Base-by-base conservation (phyloP, 2,329 filamentous ascomycete species). In the Trichoderma endophyticum region DNA sequence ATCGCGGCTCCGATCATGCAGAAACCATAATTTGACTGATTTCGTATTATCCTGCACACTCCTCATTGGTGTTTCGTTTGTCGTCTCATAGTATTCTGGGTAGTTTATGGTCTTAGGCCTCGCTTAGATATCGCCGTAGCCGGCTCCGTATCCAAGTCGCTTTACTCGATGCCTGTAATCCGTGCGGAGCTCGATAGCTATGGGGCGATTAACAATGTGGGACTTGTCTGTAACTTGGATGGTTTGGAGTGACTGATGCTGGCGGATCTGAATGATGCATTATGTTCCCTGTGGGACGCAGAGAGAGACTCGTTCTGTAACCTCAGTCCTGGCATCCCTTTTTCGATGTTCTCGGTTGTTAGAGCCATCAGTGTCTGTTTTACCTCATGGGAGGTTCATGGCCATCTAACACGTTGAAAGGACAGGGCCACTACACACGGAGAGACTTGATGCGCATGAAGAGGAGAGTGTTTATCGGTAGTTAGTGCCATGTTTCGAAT, bases 11-110 rank as follows among this genome's bases (percentile, higher is more conserved):
- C 36, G 26, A 68, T 60, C 18, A 59, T 36, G 32, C 54, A 36
- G n/a, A 69, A 68, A 68, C 54, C 56, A 30, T 68, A 59, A 68
- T 60, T 36, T 30, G 36, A 69, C 65, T n/a, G 26, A 26, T 21
- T 51, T 28, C 28, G 36, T 51, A 15, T 24, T 24, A 14, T 61
- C 30, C 43, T 56, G 28, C 21, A 21, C 54, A 28, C 59, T 34
- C 5, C 9, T 12, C 11, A 14, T 54, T 54, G 43, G 43, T 21
- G 43, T 51, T 21, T 51, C n/a, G n/a, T 21, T 48, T 48, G n/a
- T 51, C n/a, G 43, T 21, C n/a, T 51, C 7, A 28, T 36, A n/a
- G 39, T 9, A 43, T 18, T 56, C 39, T 12, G 15, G 6, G 34
- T n/a, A 5, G 4, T 66, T 32, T 36, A 32, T 32, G 54, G 15